These are phyloP conservation scores for Datisca glomerata DNA, from an alignment of 306 rosid genomes.

Conservation along the genomic window DNA sequence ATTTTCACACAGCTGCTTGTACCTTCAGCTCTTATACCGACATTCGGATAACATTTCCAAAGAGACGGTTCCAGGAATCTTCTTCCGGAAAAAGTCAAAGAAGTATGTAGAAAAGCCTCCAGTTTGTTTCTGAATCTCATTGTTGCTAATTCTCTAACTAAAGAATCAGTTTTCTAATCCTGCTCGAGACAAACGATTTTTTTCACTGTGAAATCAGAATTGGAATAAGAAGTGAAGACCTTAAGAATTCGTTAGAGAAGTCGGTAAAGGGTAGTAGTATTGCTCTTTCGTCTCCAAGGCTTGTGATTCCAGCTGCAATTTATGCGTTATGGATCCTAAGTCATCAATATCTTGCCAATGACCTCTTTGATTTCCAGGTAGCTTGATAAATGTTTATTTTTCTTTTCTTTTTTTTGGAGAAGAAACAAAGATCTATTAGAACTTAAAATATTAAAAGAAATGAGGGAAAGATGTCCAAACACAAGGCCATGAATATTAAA, in stretches of 20 bases:
- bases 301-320: slow-evolving; percentile 75
- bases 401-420: neutral
- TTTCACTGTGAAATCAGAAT: slow-evolving; percentile 37
- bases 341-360: slow-evolving; percentile 43
- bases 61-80: slow-evolving; percentile 64
- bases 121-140: slow-evolving; percentile 8
- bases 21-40: slow-evolving; percentile 76
- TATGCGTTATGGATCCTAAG: slow-evolving; percentile 66
- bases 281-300: slow-evolving; percentile 90
- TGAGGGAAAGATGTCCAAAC: too few species aligned
- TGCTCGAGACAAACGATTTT: slow-evolving; percentile 12
- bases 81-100: slow-evolving; percentile 58
- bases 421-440: too few species aligned
- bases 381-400: neutral
- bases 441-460: too few species aligned
- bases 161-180: slow-evolving; percentile 4
- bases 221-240: slow-evolving; percentile 87
- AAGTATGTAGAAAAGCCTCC: slow-evolving; percentile 35
- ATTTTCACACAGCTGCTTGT: slow-evolving; percentile 67
- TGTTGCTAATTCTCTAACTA: neutral
- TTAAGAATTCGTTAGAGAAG: slow-evolving; percentile 57
- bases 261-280: slow-evolving; percentile 57
- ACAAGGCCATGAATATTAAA: too few species aligned
- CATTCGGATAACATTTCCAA: slow-evolving; percentile 64
- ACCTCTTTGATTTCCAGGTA: slow-evolving; percentile 87